Evolutionary conservation across 192 early-diverging fungal genomes (phyloP), one percentile per base, ranked within the genome.

Genomic region (Podila epigama): DNA sequence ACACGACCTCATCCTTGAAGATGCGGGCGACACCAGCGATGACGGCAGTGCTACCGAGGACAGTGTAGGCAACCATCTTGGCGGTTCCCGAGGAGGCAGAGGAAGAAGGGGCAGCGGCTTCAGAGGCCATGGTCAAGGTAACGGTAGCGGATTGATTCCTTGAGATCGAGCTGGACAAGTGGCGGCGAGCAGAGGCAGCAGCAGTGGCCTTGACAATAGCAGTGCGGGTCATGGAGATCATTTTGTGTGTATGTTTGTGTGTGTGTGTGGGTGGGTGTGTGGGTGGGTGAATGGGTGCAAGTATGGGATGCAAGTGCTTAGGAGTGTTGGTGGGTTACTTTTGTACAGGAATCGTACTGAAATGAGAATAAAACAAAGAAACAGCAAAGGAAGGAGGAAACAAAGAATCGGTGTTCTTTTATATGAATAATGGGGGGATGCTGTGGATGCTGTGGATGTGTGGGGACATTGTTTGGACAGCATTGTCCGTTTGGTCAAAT

Each of bases 1-100:
- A 77, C 13, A 77, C 56, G 44, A 77, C 73, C 56, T 77, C 73
- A 36, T 77, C 73, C 50, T 77, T 77, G 31, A 77, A 54, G 16
- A 68, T 1, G 32, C 48, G 44, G 13, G 65, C 63, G 34, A 59
- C 5, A 25, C 73, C 66, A 9, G 60, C 73, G n/a, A 77, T 40
- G 44, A 68, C 55, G 28, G 66, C 40, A 5, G 44, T 54, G 28
- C 55, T 51, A 11, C 73, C 66, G 28, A 68, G 50, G 29, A 60
- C 61, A 31, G 60, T 64, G 59, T 77, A 68, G 36, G 66, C 73
- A n/a, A 68, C 41, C 18, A 60, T 34, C 60, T 77, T 77, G 66
- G 51, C 34, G 37, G 57, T 37, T 9, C 56, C 32, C 44, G 70
- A 36, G 13, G 69, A 13, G 59, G 58, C n/a, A 15, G 64, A 27